Percentiles rank a stretch among this genome's conserved stretches.
phyloP scores from a whole-genome alignment of 2,329 filamentous ascomycete species.

The Exophiala sp. region DNA sequence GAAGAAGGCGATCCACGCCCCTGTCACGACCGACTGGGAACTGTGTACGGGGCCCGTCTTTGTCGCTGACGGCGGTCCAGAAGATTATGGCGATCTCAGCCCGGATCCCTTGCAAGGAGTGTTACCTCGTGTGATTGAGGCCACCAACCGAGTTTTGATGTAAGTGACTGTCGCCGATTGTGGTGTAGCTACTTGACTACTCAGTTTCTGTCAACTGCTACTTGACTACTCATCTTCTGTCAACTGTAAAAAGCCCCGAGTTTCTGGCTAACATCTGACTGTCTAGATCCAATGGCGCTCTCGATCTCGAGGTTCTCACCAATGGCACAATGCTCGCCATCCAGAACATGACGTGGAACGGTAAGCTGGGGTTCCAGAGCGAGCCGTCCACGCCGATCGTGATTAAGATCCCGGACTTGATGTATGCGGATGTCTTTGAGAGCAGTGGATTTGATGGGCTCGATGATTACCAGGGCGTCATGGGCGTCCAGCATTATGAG shows the following conservation, averaged over 20 bases:
- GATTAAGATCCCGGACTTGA: conserved; percentile 18
- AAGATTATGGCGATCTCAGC: conserved; percentile 15
- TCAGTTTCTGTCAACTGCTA: too few species aligned
- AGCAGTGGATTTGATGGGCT: conserved; percentile 11
- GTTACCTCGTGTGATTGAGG: conserved; percentile 20
- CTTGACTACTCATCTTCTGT: too few species aligned
- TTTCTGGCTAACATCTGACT: neutral
- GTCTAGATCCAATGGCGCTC: conserved; percentile 21
- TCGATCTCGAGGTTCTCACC: conserved; percentile 19
- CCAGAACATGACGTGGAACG: conserved; percentile 27
- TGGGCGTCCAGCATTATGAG: conserved; percentile 36
- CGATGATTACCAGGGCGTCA: conserved; percentile 22
- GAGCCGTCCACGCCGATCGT: conserved; percentile 15
- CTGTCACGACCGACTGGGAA: conserved; percentile 30
- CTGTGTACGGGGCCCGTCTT: conserved; percentile 19
- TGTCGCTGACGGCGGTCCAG: conserved; percentile 16
- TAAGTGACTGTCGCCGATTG: conserved; percentile 6
- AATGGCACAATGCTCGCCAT: conserved; percentile 22
- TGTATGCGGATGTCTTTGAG: conserved; percentile 19
- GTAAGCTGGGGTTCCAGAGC: conserved; percentile 18
- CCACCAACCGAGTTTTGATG: conserved; percentile 22
- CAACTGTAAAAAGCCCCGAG: too few species aligned
- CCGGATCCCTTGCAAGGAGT: conserved; percentile 20
- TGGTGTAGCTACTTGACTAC: too few species aligned
- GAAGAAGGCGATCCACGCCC: conserved; percentile 61